Evolutionary conservation across 306 rosid genomes (phyloP).

Genomic region (Pueraria montana): DNA sequence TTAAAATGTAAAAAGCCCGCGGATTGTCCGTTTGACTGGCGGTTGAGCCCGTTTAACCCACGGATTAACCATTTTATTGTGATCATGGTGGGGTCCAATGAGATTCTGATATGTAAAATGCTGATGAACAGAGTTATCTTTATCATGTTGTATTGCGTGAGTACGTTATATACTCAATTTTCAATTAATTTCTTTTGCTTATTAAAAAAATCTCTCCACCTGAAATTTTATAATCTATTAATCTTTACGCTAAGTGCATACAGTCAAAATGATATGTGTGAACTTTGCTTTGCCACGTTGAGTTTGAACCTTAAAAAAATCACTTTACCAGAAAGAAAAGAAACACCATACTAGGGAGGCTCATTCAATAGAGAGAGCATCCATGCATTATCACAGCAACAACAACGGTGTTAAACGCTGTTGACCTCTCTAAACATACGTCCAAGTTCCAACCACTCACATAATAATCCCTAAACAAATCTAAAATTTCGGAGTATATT

Average conservation of each 20-base stretch:
- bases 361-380: background rate
- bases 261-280: background rate
- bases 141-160: background rate
- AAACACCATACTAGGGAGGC: conserved; percentile 9
- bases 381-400: conserved; percentile 10
- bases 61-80: no score
- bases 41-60: no score
- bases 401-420: conserved; percentile 13
- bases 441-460: conserved; percentile 16
- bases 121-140: background rate
- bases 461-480: background rate
- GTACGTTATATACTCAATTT: background rate
- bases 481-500: no score
- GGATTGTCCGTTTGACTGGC: no score
- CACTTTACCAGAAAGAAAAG: background rate
- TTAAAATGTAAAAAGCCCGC: no score
- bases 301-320: background rate
- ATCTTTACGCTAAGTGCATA: background rate
- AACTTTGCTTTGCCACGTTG: background rate
- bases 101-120: no score
- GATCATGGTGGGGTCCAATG: no score
- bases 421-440: background rate
- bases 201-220: background rate
- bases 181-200: background rate
- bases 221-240: background rate